A percentile compares a stretch with the other conserved stretches of the same genome.
phyloP scores from a whole-genome alignment of 225 moss, liverwort and hornwort species.

The Lunularia cruciata region DNA sequence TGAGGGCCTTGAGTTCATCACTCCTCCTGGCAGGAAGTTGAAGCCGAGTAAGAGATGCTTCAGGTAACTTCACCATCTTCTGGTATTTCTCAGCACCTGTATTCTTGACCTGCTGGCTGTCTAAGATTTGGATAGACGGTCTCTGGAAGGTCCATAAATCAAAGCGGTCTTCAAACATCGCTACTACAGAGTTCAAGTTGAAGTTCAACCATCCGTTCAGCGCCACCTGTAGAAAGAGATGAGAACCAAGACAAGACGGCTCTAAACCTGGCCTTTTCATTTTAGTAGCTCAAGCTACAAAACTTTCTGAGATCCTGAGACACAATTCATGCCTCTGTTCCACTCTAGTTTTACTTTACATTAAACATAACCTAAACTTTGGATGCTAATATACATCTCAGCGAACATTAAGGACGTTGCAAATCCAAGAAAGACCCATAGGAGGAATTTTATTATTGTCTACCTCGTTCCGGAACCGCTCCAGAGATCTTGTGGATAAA shows the following conservation, averaged over 20 bases:
- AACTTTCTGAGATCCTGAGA: background rate
- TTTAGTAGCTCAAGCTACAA: background rate
- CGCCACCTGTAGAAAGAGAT: constrained; percentile 56
- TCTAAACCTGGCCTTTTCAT: too few species aligned
- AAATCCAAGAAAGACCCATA: background rate
- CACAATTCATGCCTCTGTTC: background rate
- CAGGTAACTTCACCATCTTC: constrained; percentile 29
- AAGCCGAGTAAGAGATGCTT: constrained; percentile 50
- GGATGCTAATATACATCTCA: too few species aligned
- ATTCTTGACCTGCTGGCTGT: constrained; percentile 12
- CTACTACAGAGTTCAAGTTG: constrained; percentile 74
- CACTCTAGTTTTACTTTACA: too few species aligned
- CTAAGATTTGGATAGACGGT: constrained; percentile 13
- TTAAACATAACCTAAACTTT: too few species aligned
- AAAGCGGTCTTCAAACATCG: constrained; percentile 98
- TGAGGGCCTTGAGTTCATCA: constrained; percentile 78
- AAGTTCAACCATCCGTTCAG: constrained; percentile 78
- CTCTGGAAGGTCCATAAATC: constrained; percentile 74
- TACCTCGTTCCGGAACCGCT: constrained; percentile 97
- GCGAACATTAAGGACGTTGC: background rate
- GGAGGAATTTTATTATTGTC: too few species aligned
- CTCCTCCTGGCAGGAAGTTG: constrained; percentile 83
- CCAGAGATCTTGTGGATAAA: constrained; percentile 84
- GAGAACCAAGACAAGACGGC: background rate
- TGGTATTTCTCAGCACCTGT: constrained; percentile 2